Conservation (phyloP, 352 stramenopile genomes). For the Phytophthora tentaculata region DNA sequence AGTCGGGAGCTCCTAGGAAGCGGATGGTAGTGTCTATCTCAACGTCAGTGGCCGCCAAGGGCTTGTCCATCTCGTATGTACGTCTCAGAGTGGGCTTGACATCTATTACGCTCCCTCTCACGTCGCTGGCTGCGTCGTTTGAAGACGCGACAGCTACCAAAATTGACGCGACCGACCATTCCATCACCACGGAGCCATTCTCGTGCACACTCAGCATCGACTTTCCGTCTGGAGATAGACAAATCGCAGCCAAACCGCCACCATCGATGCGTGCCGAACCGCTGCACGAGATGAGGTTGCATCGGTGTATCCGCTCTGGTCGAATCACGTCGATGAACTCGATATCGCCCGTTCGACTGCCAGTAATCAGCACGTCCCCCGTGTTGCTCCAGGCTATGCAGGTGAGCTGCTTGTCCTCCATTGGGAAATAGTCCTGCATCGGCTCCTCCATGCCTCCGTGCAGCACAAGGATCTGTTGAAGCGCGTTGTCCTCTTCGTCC, state of each 20-base stretch:
- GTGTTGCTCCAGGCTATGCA: conserved; percentile 43
- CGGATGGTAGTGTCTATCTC: conserved; percentile 38
- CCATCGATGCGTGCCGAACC: conserved; percentile 10
- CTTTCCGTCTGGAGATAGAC: conserved; percentile 40
- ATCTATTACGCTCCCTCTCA: conserved; percentile 41
- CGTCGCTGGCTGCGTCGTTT: conserved; percentile 24
- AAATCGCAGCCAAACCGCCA: conserved; percentile 32
- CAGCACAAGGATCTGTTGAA: conserved; percentile 45
- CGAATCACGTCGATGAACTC: conserved; percentile 45
- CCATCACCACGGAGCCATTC: conserved; percentile 29
- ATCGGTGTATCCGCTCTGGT: conserved; percentile 38
- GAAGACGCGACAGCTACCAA: conserved; percentile 24
- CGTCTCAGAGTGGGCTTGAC: conserved; percentile 30
- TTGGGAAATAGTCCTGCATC: conserved; percentile 42
- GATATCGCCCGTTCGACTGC: conserved; percentile 34
- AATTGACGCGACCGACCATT: conserved; percentile 44
- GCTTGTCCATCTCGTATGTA: conserved; percentile 39
- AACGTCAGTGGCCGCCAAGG: conserved; percentile 5
- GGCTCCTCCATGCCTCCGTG: conserved; percentile 44
- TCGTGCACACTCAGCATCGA: conserved; percentile 45
- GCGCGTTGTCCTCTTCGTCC: conserved; percentile 31
- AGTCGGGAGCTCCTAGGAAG: conserved; percentile 37
- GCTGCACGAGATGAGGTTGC: conserved; percentile 31
- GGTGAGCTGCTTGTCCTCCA: conserved; percentile 46
- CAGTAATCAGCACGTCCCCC: conserved; percentile 35